Conservation (phyloP, 164 flowering plant species). For the Magnolia sinica region DNA sequence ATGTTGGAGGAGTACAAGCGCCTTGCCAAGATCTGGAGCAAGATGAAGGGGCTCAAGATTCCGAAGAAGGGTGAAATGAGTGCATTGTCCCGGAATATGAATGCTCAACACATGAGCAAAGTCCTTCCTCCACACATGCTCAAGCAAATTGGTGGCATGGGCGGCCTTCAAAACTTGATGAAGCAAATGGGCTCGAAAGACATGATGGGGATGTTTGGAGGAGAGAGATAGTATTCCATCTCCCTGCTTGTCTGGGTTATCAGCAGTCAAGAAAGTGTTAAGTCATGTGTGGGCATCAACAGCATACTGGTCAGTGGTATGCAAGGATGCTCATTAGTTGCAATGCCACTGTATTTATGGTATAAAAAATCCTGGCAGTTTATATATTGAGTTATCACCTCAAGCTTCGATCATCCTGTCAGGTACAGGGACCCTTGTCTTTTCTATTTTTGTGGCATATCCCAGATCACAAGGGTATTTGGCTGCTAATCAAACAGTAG, state of each 20-base stretch:
- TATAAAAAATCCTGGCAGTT: no score
- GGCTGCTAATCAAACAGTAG: no score
- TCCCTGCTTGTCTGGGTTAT: neutral
- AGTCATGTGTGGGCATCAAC: no score
- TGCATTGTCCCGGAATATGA: slow-evolving; percentile 82
- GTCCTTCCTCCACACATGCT: slow-evolving; percentile 93
- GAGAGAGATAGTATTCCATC: slow-evolving; percentile 32
- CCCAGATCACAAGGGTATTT: no score
- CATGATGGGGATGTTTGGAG: slow-evolving; percentile 86
- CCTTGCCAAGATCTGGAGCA: slow-evolving; percentile 92
- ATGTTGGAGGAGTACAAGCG: slow-evolving; percentile 97
- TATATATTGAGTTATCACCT: no score
- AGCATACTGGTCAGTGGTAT: no score
- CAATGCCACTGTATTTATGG: no score
- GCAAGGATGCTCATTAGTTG: no score
- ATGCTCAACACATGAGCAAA: slow-evolving; percentile 94
- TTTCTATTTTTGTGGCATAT: no score
- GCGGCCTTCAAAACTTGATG: slow-evolving; percentile 90
- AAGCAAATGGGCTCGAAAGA: slow-evolving; percentile 95
- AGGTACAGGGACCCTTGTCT: no score
- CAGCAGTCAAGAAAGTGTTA: neutral
- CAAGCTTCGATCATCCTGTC: no score
- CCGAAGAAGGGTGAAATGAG: slow-evolving; percentile 98
- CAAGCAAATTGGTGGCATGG: slow-evolving; percentile 97
- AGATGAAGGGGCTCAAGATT: slow-evolving; percentile 96